These are phyloP conservation scores for Nymphaea colorata DNA, from an alignment of 164 flowering plant genomes.

Conservation along the genomic window DNA sequence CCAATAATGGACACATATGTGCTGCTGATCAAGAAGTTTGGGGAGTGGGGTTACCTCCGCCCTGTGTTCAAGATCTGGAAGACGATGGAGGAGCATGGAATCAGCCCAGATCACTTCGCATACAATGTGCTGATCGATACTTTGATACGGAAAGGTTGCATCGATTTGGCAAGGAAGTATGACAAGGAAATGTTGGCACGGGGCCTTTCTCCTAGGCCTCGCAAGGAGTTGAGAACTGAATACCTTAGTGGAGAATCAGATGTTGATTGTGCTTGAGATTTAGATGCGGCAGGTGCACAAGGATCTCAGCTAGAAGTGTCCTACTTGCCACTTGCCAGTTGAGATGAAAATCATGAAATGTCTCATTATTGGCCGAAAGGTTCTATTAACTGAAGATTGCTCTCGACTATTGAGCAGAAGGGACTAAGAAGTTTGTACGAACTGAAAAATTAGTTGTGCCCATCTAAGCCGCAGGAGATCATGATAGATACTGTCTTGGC, in stretches of 20 bases:
- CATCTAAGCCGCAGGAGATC: too few species aligned
- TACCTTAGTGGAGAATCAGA: conserved; percentile 13
- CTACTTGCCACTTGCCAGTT: too few species aligned
- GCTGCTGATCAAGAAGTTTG: conserved; percentile 86
- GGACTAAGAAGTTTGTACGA: too few species aligned
- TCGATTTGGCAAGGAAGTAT: conserved; percentile 30
- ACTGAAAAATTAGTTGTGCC: too few species aligned
- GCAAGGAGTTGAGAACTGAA: conserved; percentile 44
- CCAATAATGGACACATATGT: conserved; percentile 83
- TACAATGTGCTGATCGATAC: conserved; percentile 83
- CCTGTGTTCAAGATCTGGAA: conserved; percentile 70
- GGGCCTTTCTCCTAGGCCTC: conserved; percentile 69
- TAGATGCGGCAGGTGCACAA: too few species aligned
- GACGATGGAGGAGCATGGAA: conserved; percentile 65
- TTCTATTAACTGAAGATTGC: too few species aligned
- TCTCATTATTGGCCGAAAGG: too few species aligned
- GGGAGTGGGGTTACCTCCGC: conserved; percentile 89
- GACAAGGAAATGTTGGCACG: conserved; percentile 76
- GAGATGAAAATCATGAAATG: too few species aligned
- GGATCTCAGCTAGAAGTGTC: too few species aligned
- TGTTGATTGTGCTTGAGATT: conserved; percentile 2
- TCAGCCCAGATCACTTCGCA: conserved; percentile 73
- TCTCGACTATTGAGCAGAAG: too few species aligned
- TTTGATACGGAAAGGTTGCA: conserved; percentile 66
- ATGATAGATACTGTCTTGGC: too few species aligned